phyloP scores from a whole-genome alignment of 225 moss, liverwort and hornwort species.

The Climacium dendroides region DNA sequence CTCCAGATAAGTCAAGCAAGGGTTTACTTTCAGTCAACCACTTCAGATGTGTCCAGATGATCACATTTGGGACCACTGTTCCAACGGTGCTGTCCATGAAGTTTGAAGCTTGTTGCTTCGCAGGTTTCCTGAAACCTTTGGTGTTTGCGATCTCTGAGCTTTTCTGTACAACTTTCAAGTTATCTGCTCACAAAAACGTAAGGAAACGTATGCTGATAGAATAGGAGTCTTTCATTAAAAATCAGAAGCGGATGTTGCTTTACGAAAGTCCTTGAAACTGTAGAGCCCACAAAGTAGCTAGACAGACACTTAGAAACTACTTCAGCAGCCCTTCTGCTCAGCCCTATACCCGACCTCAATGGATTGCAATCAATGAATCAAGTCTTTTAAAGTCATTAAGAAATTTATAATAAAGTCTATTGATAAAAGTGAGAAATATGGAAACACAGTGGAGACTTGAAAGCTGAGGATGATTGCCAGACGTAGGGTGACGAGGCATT shows the following conservation, averaged over 20 bases:
- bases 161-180: background rate
- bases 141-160: background rate
- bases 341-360: background rate
- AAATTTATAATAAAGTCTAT: background rate
- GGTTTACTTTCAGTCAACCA: background rate
- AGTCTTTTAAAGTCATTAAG: background rate
- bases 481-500: background rate
- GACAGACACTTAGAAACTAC: background rate
- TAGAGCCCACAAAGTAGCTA: background rate
- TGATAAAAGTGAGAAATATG: background rate
- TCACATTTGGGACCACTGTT: background rate
- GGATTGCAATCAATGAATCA: background rate
- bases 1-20: background rate
- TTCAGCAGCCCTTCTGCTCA: background rate
- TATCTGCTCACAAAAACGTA: background rate
- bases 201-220: background rate
- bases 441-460: background rate
- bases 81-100: background rate
- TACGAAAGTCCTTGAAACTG: background rate
- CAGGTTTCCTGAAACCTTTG: background rate
- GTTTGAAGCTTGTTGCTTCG: background rate
- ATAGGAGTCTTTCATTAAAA: background rate
- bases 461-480: background rate
- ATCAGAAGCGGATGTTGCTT: background rate
- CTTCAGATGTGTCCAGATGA: background rate